phyloP scores from a whole-genome alignment of 192 early-diverging fungal species.

The Nowakowskiella sp. region DNA sequence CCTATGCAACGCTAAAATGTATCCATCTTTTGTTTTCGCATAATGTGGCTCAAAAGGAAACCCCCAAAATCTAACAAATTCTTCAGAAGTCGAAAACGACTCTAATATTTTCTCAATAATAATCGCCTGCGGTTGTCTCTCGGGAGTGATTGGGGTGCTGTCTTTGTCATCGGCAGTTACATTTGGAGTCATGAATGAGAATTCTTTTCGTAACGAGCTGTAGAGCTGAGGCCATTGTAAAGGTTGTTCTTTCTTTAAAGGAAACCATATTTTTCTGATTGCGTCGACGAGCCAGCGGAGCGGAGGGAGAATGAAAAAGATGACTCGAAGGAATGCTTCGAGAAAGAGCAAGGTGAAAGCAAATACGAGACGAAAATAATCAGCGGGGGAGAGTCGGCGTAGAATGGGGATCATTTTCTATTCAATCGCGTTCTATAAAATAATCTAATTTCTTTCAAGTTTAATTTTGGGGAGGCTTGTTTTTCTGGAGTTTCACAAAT shows the following conservation, averaged over 20 bases:
- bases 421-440: too few relatives aligned
- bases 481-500: too few relatives aligned
- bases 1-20: slow-evolving; percentile 73
- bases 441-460: too few relatives aligned
- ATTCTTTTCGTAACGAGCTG: slow-evolving; percentile 19
- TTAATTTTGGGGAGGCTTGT: too few relatives aligned
- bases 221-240: not conserved
- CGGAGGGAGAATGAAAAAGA: slow-evolving; percentile 56
- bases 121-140: slow-evolving; percentile 11
- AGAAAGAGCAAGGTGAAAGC: slow-evolving; percentile 57
- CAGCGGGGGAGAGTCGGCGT: slow-evolving; percentile 25
- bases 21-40: slow-evolving; percentile 77
- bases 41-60: slow-evolving; percentile 79
- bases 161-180: too few relatives aligned
- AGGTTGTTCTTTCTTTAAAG: slow-evolving; percentile 3
- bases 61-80: slow-evolving; percentile 48
- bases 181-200: too few relatives aligned
- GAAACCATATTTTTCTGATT: slow-evolving; percentile 12
- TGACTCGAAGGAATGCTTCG: slow-evolving; percentile 61
- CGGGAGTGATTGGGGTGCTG: not conserved
- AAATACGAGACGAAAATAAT: slow-evolving; percentile 34
- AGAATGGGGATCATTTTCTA: slow-evolving; percentile 29
- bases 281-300: slow-evolving; percentile 39
- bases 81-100: slow-evolving; percentile 24
- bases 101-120: slow-evolving; percentile 36